Conservation (phyloP, 345 rosid species). For the Aegle marmelos region DNA sequence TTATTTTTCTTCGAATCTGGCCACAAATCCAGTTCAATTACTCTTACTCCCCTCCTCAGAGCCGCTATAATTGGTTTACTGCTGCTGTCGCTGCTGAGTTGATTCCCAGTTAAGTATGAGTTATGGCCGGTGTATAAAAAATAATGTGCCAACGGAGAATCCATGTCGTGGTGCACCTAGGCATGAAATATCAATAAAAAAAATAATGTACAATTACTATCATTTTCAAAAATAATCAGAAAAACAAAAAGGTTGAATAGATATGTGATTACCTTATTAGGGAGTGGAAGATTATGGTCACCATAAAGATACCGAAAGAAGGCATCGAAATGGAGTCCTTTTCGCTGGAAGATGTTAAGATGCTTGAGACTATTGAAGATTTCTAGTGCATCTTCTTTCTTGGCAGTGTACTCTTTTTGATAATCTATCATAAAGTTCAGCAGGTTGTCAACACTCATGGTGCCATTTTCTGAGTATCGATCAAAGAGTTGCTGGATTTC, state of each 20-base stretch:
- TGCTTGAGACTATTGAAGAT: slow-evolving; percentile 52
- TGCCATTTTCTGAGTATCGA: slow-evolving; percentile 37
- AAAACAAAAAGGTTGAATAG: background rate
- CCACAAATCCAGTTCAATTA: slow-evolving; percentile 90
- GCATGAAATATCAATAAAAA: background rate
- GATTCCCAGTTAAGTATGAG: slow-evolving; percentile 84
- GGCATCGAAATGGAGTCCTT: slow-evolving; percentile 44
- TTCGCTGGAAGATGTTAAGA: slow-evolving; percentile 48
- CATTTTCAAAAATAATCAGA: background rate
- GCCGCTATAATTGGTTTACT: slow-evolving; percentile 57
- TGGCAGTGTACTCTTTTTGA: slow-evolving; percentile 38
- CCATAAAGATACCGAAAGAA: slow-evolving; percentile 57
- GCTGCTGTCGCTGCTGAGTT: slow-evolving; percentile 62
- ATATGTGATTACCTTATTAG: slow-evolving; percentile 31
- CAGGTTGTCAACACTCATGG: slow-evolving; percentile 37
- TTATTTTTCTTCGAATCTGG: slow-evolving; percentile 45
- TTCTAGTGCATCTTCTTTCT: slow-evolving; percentile 41
- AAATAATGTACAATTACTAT: background rate
- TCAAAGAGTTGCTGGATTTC: slow-evolving; percentile 34
- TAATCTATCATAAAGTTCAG: slow-evolving; percentile 38
- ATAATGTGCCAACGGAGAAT: slow-evolving; percentile 70
- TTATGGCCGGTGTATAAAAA: slow-evolving; percentile 84
- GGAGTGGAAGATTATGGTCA: slow-evolving; percentile 36
- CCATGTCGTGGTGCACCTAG: slow-evolving; percentile 74
- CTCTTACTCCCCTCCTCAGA: slow-evolving; percentile 60